These are phyloP conservation scores for Paramyrothecium sp. DNA, from an alignment of 2,329 filamentous ascomycete genomes.

Conservation along the genomic window DNA sequence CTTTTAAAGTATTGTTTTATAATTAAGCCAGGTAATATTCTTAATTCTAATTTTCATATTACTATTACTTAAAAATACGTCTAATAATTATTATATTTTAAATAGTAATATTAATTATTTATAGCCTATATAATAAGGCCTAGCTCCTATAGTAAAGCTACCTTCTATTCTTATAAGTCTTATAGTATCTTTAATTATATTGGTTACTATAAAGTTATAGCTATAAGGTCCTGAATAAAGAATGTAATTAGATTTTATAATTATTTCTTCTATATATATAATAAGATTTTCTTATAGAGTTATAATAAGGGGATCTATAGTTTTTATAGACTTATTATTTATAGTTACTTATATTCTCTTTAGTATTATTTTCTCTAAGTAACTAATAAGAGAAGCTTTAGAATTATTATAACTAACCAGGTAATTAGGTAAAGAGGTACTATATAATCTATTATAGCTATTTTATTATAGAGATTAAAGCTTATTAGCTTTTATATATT, in stretches of 20 bases:
- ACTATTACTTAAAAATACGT: slow-evolving; percentile 1
- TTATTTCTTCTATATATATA: not conserved
- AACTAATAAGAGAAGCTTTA: not conserved
- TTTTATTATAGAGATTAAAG: slow-evolving; percentile 1
- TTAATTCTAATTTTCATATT: slow-evolving; percentile 3
- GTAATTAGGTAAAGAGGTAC: not conserved
- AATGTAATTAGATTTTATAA: not conserved
- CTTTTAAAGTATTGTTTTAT: not conserved
- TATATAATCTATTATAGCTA: not conserved
- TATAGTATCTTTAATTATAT: slow-evolving; percentile 2
- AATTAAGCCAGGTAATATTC: slow-evolving; percentile 2
- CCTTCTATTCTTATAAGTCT: slow-evolving; percentile 4
- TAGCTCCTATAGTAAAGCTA: not conserved
- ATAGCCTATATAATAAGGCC: not conserved
- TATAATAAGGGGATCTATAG: not conserved
- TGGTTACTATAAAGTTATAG: not conserved
- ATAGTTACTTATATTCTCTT: not conserved
- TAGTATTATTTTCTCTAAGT: not conserved
- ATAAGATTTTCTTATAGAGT: not conserved
- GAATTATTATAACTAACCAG: not conserved
- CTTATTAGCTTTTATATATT: not conserved
- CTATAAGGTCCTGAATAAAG: not conserved
- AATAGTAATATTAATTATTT: not conserved
- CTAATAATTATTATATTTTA: not conserved
- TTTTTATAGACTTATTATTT: not conserved